Conservation (phyloP, 2,329 filamentous ascomycete species). For the Biscogniauxia sp. region DNA sequence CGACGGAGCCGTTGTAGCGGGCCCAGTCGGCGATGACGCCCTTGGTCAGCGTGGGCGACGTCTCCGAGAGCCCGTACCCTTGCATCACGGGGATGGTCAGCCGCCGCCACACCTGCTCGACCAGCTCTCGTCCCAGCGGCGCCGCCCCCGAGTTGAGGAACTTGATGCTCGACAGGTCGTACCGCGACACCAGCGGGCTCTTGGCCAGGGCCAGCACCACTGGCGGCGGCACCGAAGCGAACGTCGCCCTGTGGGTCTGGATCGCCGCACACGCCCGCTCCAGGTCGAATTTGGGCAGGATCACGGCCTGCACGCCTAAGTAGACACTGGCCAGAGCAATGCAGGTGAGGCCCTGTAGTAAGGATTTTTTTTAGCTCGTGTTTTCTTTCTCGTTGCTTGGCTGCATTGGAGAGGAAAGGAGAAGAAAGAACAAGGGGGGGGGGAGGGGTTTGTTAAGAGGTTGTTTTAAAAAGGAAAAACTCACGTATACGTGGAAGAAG, state of each 20-base stretch:
- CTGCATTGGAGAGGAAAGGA: not conserved
- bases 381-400: no score
- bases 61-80: conserved; percentile 88
- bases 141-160: conserved; percentile 89
- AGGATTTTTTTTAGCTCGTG: not conserved
- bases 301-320: conserved; percentile 62
- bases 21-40: conserved; percentile 76
- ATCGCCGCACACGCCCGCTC: conserved; percentile 75
- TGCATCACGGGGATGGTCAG: conserved; percentile 83
- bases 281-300: conserved; percentile 80
- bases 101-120: conserved; percentile 70
- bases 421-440: not conserved
- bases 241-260: conserved; percentile 72
- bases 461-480: conserved; percentile 21
- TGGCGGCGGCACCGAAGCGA: conserved; percentile 79
- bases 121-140: conserved; percentile 76
- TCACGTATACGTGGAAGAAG: conserved; percentile 88
- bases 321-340: conserved; percentile 68
- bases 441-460: not conserved
- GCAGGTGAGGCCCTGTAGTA: conserved; percentile 59
- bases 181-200: conserved; percentile 72
- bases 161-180: conserved; percentile 74
- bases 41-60: conserved; percentile 73
- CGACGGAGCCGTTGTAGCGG: conserved; percentile 73
- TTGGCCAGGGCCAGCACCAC: conserved; percentile 80